Evolutionary conservation across 257 asterid genomes (phyloP).

Genomic region (Penstemon eatonii): DNA sequence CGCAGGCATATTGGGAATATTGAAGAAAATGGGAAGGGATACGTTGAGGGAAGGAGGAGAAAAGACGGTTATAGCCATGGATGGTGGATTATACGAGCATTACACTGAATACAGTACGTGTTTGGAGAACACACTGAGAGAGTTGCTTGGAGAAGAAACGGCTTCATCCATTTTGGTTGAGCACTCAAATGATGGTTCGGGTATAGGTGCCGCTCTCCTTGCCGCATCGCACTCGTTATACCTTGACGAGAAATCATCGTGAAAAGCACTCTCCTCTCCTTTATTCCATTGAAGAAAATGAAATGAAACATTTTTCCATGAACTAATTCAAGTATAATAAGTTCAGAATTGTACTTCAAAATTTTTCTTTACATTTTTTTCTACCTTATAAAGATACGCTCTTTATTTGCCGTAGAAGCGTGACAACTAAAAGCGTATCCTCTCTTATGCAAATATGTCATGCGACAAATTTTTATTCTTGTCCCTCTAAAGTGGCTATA

Average conservation of each 20-base stretch:
- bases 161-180: slow-evolving; percentile 41
- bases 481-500: too few species aligned
- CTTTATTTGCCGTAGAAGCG: too few species aligned
- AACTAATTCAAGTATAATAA: too few species aligned
- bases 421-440: too few species aligned
- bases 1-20: slow-evolving; percentile 67
- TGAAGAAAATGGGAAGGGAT: slow-evolving; percentile 81
- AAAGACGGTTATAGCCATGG: slow-evolving; percentile 75
- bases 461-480: too few species aligned
- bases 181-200: slow-evolving; percentile 87
- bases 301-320: too few species aligned
- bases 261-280: background rate
- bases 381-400: too few species aligned
- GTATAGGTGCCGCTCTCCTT: slow-evolving; percentile 87
- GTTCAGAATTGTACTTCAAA: too few species aligned
- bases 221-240: slow-evolving; percentile 74
- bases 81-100: slow-evolving; percentile 80
- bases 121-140: slow-evolving; percentile 55
- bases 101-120: slow-evolving; percentile 59
- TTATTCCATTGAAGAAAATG: too few species aligned
- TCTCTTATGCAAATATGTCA: too few species aligned
- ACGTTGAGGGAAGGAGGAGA: slow-evolving; percentile 37
- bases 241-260: slow-evolving; percentile 29
- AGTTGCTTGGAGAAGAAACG: slow-evolving; percentile 54
- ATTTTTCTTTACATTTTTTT: too few species aligned